Base-by-base conservation (phyloP, 2,329 filamentous ascomycete genomes). In the Colletotrichum sublineola region DNA sequence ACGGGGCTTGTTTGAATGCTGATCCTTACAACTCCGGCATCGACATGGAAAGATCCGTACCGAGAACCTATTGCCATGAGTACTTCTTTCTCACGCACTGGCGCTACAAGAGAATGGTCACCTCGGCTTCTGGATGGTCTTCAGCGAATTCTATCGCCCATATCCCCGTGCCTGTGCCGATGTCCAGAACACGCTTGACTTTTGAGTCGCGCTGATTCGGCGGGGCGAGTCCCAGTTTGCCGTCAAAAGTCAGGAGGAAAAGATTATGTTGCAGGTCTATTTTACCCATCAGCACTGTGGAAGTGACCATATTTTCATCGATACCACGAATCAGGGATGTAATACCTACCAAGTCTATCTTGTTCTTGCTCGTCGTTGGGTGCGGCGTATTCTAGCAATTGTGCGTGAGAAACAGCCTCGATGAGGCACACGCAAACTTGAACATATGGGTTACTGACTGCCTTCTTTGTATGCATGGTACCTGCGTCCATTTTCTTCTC, bases 31-130 rank as follows among this genome's bases (percentile, higher is more conserved):
- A 80, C 61, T 42, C 48, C 2, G 80, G 80, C 53, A 82, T 80
- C 24, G 81, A 79, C 1, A 79, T 79, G 6, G 76, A 77, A 5
- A 82, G 57, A 67, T 82, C 81, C 36, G 79, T 76, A 7, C 79
- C 78, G 9, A 75, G 63, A 24, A 77, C 75, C 70, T 73, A 40
- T 3, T 20, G 5, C 12, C 3, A 12, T 48, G 44, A 48, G 44
- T 12, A 48, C 11, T 20, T 46, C 7, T 24, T 24, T 24, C 24
- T 24, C 24, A 24, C 24, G 7, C 44, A 7, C n/a, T 46, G 2
- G 2, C 4, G 44, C 44, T 7, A 9, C 18, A n/a, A n/a, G 7
- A n/a, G 7, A 7, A 8, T n/a, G 44, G 4, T 38, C 63, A 75
- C 80, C 71, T 80, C 65, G 9, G 80, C 73, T 12, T 79, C 74